These are phyloP conservation scores for Vaccinium darrowii DNA, from an alignment of 148 eudicot species.

Conservation along the genomic window DNA sequence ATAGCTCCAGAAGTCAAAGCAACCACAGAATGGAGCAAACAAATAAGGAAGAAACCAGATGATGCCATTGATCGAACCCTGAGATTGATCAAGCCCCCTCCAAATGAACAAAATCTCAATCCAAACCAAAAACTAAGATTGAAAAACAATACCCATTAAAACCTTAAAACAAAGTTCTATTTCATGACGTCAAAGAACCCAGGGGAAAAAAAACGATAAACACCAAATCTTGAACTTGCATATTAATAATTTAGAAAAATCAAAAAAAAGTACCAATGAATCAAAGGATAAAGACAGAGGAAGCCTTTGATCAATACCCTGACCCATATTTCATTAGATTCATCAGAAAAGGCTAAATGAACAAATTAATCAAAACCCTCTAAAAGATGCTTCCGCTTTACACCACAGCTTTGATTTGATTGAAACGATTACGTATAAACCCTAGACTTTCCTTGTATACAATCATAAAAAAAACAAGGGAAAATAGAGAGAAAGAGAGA, in stretches of 20 bases:
- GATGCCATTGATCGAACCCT: slow-evolving; percentile 56
- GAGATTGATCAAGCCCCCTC: slow-evolving; percentile 9
- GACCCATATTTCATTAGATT: not conserved
- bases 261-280: not conserved
- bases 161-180: not conserved
- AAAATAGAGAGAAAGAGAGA: slow-evolving; percentile 14
- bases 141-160: not conserved
- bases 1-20: slow-evolving; percentile 70
- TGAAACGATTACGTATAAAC: slow-evolving; percentile 7
- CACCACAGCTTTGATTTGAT: slow-evolving; percentile 12
- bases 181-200: not conserved
- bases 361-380: not conserved
- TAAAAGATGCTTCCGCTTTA: not conserved
- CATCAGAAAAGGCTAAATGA: not conserved
- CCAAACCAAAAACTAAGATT: not conserved
- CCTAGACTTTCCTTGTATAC: not conserved
- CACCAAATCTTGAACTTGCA: slow-evolving; percentile 9
- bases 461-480: slow-evolving; percentile 7
- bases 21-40: slow-evolving; percentile 71
- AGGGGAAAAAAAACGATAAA: slow-evolving; percentile 1
- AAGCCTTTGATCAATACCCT: slow-evolving; percentile 17
- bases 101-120: slow-evolving; percentile 13
- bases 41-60: slow-evolving; percentile 63
- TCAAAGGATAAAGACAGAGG: not conserved
- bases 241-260: not conserved